Evolutionary conservation across 1,284 basidiomycete genomes (phyloP).

Genomic region (Austropuccinia psidii): DNA sequence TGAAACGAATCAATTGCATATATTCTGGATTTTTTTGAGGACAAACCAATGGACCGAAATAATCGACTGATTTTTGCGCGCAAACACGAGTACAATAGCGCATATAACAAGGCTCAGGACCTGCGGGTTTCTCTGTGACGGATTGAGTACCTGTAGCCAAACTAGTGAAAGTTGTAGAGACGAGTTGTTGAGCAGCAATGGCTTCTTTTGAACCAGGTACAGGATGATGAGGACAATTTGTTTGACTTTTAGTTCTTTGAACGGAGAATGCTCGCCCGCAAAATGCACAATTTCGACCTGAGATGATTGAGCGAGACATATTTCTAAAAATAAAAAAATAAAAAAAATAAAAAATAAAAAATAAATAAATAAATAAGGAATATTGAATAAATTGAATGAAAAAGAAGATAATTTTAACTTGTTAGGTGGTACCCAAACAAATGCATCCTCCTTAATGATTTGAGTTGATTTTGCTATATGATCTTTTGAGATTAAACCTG

Average conservation of each 20-base stretch:
- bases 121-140: constrained; percentile 30
- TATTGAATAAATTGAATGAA: background rate
- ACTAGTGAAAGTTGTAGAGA: constrained; percentile 24
- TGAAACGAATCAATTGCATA: constrained; percentile 29
- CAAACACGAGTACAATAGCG: constrained; percentile 35
- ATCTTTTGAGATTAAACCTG: constrained; percentile 33
- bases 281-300: constrained; percentile 31
- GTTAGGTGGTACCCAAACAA: constrained; percentile 30
- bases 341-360: background rate
- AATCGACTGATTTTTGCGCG: constrained; percentile 28
- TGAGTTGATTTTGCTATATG: constrained; percentile 18
- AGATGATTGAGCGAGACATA: constrained; percentile 23
- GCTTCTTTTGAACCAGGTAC: constrained; percentile 37
- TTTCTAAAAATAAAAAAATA: background rate
- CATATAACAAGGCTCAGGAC: constrained; percentile 37
- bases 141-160: constrained; percentile 15
- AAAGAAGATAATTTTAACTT: background rate
- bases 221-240: constrained; percentile 34
- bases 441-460: constrained; percentile 36
- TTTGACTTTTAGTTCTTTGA: constrained; percentile 26
- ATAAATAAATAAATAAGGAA: background rate
- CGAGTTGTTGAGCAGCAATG: constrained; percentile 30
- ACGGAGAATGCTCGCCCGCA: constrained; percentile 30
- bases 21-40: constrained; percentile 36
- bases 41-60: constrained; percentile 34